These are phyloP conservation scores for Aschersonia sp. DNA, from an alignment of 2,329 filamentous ascomycete genomes.

Conservation along the genomic window DNA sequence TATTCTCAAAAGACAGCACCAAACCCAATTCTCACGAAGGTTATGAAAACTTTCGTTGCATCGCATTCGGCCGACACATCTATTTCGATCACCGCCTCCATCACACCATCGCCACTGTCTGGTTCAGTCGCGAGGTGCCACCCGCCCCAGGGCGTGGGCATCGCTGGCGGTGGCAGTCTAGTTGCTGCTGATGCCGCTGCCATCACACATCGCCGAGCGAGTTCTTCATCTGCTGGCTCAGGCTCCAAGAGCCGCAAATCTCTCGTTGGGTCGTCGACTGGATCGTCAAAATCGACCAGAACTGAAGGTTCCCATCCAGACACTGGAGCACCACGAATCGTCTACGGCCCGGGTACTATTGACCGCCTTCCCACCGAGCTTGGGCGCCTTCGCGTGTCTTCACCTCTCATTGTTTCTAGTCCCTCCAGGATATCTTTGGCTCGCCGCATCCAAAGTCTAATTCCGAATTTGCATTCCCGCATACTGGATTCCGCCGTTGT, in stretches of 20 bases:
- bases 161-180: conserved; percentile 1
- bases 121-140: not conserved
- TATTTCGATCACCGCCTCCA: not conserved
- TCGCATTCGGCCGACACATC: not conserved
- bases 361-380: conserved; percentile 18
- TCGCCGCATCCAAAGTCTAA: conserved; percentile 15
- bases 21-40: not conserved
- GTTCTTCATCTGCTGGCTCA: conserved; percentile 1
- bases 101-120: not conserved
- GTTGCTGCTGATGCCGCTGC: not conserved
- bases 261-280: not conserved
- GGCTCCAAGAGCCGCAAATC: conserved; percentile 1
- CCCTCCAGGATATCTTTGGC: conserved; percentile 22
- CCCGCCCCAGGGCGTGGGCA: not conserved
- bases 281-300: conserved; percentile 2
- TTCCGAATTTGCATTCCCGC: conserved; percentile 17
- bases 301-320: conserved; percentile 2
- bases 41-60: conserved; percentile 2
- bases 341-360: conserved; percentile 19
- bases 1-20: not conserved
- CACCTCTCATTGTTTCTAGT: conserved; percentile 22
- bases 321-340: conserved; percentile 14
- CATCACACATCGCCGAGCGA: not conserved
- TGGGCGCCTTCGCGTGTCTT: conserved; percentile 14
- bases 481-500: conserved; percentile 19